Base-by-base conservation (phyloP, 2,329 filamentous ascomycete genomes). In the Hymenoscyphus infarciens region DNA sequence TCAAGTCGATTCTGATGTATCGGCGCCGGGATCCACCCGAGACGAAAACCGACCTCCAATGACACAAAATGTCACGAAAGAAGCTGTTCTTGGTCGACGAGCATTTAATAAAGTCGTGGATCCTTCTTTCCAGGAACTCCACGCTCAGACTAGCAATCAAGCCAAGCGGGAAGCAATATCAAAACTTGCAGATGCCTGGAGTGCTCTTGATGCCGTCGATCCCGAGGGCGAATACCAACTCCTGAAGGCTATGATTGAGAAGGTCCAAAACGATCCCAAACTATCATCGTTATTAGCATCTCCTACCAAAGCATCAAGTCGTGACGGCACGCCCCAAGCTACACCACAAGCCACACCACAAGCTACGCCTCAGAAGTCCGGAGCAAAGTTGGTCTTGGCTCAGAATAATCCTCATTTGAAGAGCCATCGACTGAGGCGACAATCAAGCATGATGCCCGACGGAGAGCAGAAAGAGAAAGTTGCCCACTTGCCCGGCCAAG, bases 181-280 rank as follows among this genome's bases (percentile, higher is more conserved):
- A 2, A 86, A 87, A 66, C 81, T 97, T 13, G 91, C 91, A 0
- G 91, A 96, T 74, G 93, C 94, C 0, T 96, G 95, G 80, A 89
- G 88, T 4, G 83, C 87, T 13, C 82, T 99, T 35, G 91, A 98
- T 74, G 86, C 90, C 54, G 82, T 94, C 33, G 94, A 99, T 71
- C 94, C 94, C 0, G 94, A 97, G 74, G 93, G 93, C 19, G 86
- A 93, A 49, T 95, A 94, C 71, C 87, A 96, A 68, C 82, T 99
- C 16, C 82, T 99, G 72, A 90, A 87, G 71, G 83, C 86, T 62
- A 84, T 96, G 67, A 82, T 96, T 64, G 83, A 90, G n/a, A 85
- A 86, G 62, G 82, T 96, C 56, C 83, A 89, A 53, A 81, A 83
- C 56, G 90, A 94, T 71, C 79, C 82, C 25, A 91, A 88, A 74